Evolutionary conservation across 345 rosid species (phyloP).

Genomic region (Moricandia arvensis): DNA sequence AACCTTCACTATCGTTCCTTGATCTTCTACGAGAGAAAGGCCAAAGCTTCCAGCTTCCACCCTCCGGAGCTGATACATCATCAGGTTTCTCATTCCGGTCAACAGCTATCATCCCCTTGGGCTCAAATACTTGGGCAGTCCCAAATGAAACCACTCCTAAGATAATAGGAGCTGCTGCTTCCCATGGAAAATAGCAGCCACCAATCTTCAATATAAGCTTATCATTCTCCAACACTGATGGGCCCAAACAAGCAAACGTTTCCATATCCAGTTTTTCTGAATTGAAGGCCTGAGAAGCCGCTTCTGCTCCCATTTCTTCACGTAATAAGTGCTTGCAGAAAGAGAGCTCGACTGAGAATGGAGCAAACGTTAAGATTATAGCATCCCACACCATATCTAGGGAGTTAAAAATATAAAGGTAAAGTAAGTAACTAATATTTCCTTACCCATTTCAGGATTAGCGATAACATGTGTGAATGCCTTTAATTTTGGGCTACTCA

Average conservation of each 20-base stretch:
- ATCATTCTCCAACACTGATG: slow-evolving; percentile 51
- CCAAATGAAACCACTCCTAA: slow-evolving; percentile 55
- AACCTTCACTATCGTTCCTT: slow-evolving; percentile 34
- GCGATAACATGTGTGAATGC: slow-evolving; percentile 38
- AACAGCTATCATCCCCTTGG: slow-evolving; percentile 60
- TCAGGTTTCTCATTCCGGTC: slow-evolving; percentile 49
- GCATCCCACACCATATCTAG: slow-evolving; percentile 1
- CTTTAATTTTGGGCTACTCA: slow-evolving; percentile 38
- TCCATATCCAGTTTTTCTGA: slow-evolving; percentile 52
- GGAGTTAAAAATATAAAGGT: background rate
- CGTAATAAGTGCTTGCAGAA: slow-evolving; percentile 61
- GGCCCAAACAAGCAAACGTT: slow-evolving; percentile 50
- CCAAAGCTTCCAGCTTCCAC: slow-evolving; percentile 86
- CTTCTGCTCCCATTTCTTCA: slow-evolving; percentile 64
- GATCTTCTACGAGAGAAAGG: slow-evolving; percentile 67
- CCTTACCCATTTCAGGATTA: slow-evolving; percentile 66
- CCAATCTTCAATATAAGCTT: slow-evolving; percentile 53
- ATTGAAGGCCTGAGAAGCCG: slow-evolving; percentile 63
- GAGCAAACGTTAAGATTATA: background rate
- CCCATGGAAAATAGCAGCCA: slow-evolving; percentile 60
- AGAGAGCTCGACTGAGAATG: slow-evolving; percentile 58
- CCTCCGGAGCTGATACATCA: slow-evolving; percentile 37
- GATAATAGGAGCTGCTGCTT: slow-evolving; percentile 57
- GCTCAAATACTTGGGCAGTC: slow-evolving; percentile 44
- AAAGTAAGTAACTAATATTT: background rate